Percentiles rank a stretch among this genome's conserved stretches.
Evolutionary conservation across 805 yeast species (phyloP).

Genomic region (Hanseniaspora valbyensis): DNA sequence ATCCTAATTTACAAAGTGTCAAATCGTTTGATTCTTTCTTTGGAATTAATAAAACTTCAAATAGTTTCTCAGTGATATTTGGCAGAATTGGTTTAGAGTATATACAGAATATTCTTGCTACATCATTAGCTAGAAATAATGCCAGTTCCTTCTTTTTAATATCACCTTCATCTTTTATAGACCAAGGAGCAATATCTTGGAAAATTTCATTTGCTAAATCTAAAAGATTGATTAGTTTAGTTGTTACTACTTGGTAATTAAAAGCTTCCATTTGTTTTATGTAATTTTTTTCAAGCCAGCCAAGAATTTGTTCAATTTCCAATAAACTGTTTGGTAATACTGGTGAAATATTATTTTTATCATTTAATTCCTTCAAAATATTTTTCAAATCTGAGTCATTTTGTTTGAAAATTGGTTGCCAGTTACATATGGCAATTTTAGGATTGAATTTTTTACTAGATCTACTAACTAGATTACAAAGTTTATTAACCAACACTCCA

Average conservation of each 20-base stretch:
- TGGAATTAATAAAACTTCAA: neutral
- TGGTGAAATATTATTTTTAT: constrained; percentile 15
- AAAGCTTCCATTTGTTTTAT: constrained; percentile 2
- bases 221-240: constrained; percentile 19
- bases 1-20: neutral
- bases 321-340: constrained; percentile 20
- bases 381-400: constrained; percentile 17
- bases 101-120: constrained; percentile 49
- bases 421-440: constrained; percentile 31
- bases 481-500: constrained; percentile 64
- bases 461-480: constrained; percentile 68
- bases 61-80: constrained; percentile 32
- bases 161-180: constrained; percentile 21
- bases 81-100: constrained; percentile 62
- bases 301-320: constrained; percentile 20
- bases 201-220: constrained; percentile 49
- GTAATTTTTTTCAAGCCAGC: neutral
- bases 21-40: neutral
- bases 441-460: constrained; percentile 57
- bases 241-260: constrained; percentile 2
- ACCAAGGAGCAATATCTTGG: constrained; percentile 66
- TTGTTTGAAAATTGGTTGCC: constrained; percentile 19
- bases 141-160: constrained; percentile 35
- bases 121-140: constrained; percentile 55
- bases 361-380: neutral